Percentiles rank a stretch among this genome's conserved stretches.
Evolutionary conservation across 1,139 yeast genomes (phyloP).

Genomic region (Zygoascus meyerae): DNA sequence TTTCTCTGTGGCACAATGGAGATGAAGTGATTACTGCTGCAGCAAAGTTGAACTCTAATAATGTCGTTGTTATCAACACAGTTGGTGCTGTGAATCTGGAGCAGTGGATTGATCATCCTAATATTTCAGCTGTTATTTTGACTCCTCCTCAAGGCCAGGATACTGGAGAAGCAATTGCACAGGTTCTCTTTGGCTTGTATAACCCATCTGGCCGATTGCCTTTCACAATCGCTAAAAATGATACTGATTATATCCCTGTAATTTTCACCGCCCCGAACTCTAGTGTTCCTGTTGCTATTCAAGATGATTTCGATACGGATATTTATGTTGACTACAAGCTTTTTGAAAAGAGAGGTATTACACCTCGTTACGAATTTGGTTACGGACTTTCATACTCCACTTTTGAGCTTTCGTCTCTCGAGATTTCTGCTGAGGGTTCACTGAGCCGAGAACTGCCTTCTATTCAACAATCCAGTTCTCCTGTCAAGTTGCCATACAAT

Average conservation of each 20-base stretch:
- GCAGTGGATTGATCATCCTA: conserved; percentile 52
- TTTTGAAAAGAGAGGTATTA: conserved; percentile 41
- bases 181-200: conserved; percentile 55
- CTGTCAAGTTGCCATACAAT: conserved; percentile 26
- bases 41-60: conserved; percentile 44
- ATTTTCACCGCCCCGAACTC: conserved; percentile 40
- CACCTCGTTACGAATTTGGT: conserved; percentile 51
- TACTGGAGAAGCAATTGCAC: conserved; percentile 50
- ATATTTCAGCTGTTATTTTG: conserved; percentile 46
- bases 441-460: conserved; percentile 51
- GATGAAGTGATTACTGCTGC: conserved; percentile 45
- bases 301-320: conserved; percentile 51
- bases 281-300: conserved; percentile 47
- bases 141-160: conserved; percentile 48
- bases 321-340: conserved; percentile 56
- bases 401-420: conserved; percentile 34
- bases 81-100: conserved; percentile 63
- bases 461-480: conserved; percentile 35
- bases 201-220: conserved; percentile 63
- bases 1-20: conserved; percentile 46
- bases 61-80: conserved; percentile 52
- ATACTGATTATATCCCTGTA: conserved; percentile 10
- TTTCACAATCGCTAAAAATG: conserved; percentile 40
- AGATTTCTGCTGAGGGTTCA: conserved; percentile 39
- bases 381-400: conserved; percentile 53